phyloP scores from a whole-genome alignment of 2,329 filamentous ascomycete genomes.

The Camillea tinctor region DNA sequence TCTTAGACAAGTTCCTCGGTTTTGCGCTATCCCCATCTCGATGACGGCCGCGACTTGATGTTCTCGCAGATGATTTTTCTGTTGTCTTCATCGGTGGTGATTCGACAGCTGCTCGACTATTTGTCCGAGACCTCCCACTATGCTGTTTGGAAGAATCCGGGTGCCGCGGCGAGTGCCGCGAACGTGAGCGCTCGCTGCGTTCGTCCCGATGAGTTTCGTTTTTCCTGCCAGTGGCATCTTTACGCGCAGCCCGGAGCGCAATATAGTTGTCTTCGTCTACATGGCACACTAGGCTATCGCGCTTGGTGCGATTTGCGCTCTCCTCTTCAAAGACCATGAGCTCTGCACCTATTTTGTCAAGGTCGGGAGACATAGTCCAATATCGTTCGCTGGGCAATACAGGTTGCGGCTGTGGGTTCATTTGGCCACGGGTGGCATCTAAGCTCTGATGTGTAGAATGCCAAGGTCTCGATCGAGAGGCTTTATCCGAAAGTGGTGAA shows the following conservation, averaged over 20 bases:
- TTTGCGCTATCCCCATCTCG: constrained; percentile 6
- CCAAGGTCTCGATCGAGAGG: no score
- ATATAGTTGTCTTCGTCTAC: constrained; percentile 27
- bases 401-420: not conserved
- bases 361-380: constrained; percentile 10
- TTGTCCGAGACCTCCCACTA: constrained; percentile 11
- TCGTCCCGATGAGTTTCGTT: constrained; percentile 4
- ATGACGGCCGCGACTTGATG: constrained; percentile 14
- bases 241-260: constrained; percentile 10
- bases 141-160: constrained; percentile 1
- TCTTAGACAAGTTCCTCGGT: constrained; percentile 8
- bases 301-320: constrained; percentile 10
- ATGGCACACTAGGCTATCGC: constrained; percentile 25
- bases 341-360: constrained; percentile 23
- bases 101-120: constrained; percentile 3
- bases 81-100: constrained; percentile 3
- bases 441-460: no score
- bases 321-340: constrained; percentile 24
- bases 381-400: not conserved
- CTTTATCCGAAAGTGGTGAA: no score
- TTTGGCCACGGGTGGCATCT: no score
- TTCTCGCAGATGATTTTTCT: constrained; percentile 2
- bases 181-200: constrained; percentile 1
- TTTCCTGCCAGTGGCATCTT: constrained; percentile 7
- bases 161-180: constrained; percentile 5